Percentiles rank a stretch among this genome's conserved stretches.
Conservation (phyloP, 495 filamentous ascomycete genomes). For the Penicillium nucicola region DNA sequence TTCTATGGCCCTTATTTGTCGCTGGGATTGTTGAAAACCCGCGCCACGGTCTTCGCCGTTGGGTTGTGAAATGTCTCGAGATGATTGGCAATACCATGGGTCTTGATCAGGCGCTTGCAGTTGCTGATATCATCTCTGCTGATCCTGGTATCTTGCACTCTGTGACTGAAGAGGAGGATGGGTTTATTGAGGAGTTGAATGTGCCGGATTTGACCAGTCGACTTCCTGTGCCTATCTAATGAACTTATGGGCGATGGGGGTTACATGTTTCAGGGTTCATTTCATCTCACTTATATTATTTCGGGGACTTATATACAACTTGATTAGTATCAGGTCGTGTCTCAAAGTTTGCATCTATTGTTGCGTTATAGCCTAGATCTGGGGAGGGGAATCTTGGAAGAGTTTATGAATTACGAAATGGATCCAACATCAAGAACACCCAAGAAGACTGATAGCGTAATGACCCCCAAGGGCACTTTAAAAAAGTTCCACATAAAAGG, state of each 20-base stretch:
- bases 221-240: neutral
- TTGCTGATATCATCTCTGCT: conserved; percentile 35
- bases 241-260: neutral
- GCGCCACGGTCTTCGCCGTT: conserved; percentile 33
- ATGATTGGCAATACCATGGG: conserved; percentile 45
- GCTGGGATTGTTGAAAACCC: conserved; percentile 36
- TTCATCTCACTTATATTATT: neutral
- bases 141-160: conserved; percentile 27
- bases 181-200: neutral
- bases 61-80: conserved; percentile 40
- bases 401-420: neutral
- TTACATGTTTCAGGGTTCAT: neutral
- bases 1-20: conserved; percentile 48
- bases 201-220: neutral
- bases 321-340: neutral
- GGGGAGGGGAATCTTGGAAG: neutral
- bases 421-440: neutral
- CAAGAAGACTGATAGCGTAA: neutral
- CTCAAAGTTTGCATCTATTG: neutral
- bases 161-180: conserved; percentile 12
- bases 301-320: neutral
- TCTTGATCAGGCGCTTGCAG: conserved; percentile 45
- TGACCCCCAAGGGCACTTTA: neutral
- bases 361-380: neutral
- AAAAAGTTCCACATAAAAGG: neutral